These are phyloP conservation scores for Umbelopsis sp. DNA, from an alignment of 371 early-diverging fungal species.

Conservation along the genomic window DNA sequence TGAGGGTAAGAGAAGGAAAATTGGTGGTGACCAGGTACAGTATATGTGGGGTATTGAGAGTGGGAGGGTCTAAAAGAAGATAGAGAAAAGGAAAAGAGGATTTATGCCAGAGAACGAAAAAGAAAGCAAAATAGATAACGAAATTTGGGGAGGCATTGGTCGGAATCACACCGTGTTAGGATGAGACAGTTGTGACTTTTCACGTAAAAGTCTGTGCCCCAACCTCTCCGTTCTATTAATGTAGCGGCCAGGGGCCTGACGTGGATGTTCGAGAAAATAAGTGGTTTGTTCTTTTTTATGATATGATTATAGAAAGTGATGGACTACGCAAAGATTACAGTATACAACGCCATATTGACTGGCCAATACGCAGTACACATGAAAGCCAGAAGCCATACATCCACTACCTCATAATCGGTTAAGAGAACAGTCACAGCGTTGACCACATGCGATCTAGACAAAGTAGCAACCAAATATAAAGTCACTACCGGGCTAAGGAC, in stretches of 20 bases:
- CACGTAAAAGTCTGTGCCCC: not conserved
- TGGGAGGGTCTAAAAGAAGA: too few species aligned
- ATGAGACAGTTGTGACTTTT: not conserved
- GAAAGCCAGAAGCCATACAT: slow-evolving; percentile 66
- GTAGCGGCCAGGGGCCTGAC: not conserved
- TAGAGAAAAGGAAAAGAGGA: too few species aligned
- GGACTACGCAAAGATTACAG: slow-evolving; percentile 38
- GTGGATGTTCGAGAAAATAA: not conserved
- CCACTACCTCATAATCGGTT: slow-evolving; percentile 61
- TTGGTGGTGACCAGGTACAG: too few species aligned
- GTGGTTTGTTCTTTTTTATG: not conserved
- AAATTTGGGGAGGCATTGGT: not conserved
- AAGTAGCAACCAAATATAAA: slow-evolving; percentile 28
- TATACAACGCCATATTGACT: slow-evolving; percentile 60
- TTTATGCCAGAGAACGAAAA: not conserved
- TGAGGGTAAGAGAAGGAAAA: too few species aligned
- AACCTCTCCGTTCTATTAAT: not conserved
- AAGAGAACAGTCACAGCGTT: slow-evolving; percentile 41
- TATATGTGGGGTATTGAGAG: too few species aligned
- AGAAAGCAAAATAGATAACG: slow-evolving; percentile 7
- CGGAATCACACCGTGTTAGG: not conserved
- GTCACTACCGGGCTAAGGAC: slow-evolving; percentile 61
- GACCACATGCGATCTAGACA: slow-evolving; percentile 31
- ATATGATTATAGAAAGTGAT: not conserved
- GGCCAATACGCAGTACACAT: slow-evolving; percentile 71